Evolutionary conservation across 2,329 filamentous ascomycete species (phyloP).

Genomic region (Colletotrichum nymphaeae): DNA sequence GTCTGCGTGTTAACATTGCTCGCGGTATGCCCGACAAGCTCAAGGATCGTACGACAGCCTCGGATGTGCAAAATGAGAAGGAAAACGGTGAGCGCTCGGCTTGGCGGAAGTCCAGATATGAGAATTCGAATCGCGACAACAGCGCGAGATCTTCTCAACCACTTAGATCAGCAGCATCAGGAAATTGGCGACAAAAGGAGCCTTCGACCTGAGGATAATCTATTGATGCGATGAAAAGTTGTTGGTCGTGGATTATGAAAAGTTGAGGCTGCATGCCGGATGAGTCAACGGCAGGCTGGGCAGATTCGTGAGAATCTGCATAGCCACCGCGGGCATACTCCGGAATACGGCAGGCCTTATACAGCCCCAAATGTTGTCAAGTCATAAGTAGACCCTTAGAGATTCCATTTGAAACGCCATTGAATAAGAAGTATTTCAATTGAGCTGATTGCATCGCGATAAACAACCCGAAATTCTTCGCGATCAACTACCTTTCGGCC

Average conservation of each 20-base stretch:
- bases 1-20: neutral
- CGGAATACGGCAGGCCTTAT: neutral
- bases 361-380: neutral
- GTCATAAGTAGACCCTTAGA: too few relatives aligned
- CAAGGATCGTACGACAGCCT: neutral
- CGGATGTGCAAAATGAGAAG: neutral
- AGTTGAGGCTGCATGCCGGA: neutral
- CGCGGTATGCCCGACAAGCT: slow-evolving; percentile 4
- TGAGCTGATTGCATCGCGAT: too few relatives aligned
- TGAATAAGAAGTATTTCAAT: too few relatives aligned
- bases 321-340: neutral
- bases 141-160: neutral
- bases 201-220: neutral
- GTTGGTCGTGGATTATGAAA: neutral
- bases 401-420: too few relatives aligned
- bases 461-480: too few relatives aligned
- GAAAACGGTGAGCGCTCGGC: neutral
- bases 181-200: slow-evolving; percentile 19
- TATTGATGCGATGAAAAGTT: neutral
- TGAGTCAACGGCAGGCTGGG: neutral
- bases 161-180: slow-evolving; percentile 3
- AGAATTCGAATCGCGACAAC: too few relatives aligned
- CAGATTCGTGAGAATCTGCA: neutral
- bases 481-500: too few relatives aligned
- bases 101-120: neutral